Conservation (phyloP, 1,284 basidiomycete genomes). For the Tranzscheliella williamsii region DNA sequence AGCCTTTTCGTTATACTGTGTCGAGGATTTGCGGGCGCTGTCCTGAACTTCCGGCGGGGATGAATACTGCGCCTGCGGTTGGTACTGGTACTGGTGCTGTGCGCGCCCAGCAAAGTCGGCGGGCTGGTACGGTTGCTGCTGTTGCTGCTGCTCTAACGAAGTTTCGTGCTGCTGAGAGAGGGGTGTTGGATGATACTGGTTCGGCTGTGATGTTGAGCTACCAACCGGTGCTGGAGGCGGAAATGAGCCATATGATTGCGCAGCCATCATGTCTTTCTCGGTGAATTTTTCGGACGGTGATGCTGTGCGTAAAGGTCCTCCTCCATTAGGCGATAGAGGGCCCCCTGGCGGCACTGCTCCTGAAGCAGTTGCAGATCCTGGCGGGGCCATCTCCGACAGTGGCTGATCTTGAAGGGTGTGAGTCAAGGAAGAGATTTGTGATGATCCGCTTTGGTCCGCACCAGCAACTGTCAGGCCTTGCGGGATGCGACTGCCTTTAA, state of each 20-base stretch:
- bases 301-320: neutral
- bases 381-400: constrained; percentile 35
- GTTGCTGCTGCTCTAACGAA: neutral
- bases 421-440: constrained; percentile 35
- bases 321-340: neutral
- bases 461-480: neutral
- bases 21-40: too few species aligned
- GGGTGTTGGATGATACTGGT: neutral
- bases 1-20: too few species aligned
- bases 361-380: neutral
- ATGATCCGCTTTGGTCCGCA: constrained; percentile 16
- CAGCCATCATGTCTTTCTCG: neutral
- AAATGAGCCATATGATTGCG: too few species aligned
- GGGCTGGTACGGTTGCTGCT: neutral
- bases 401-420: constrained; percentile 52
- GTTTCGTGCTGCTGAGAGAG: neutral
- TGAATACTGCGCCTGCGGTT: neutral
- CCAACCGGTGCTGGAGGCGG: neutral
- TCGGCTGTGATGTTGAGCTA: neutral
- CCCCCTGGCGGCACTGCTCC: neutral
- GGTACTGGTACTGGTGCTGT: neutral
- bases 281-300: neutral
- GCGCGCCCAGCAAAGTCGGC: too few species aligned
- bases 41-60: too few species aligned
- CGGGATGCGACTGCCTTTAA: constrained; percentile 12